Percentiles rank a stretch among this genome's conserved stretches.
These are phyloP conservation scores for Mycena amicta DNA, from an alignment of 768 basidiomycete species.

Conservation along the genomic window DNA sequence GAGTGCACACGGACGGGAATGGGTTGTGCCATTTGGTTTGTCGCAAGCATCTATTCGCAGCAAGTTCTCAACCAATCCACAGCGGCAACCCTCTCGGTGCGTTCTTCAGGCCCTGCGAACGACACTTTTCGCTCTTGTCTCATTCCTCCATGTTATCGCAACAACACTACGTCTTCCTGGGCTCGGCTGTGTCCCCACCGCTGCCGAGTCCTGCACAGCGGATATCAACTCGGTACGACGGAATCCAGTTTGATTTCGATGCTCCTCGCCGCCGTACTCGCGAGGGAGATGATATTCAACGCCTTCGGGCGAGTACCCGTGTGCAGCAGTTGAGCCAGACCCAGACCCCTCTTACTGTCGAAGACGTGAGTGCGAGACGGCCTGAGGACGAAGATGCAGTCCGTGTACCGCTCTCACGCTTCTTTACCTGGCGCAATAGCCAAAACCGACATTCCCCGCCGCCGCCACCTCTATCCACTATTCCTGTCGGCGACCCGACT, in stretches of 20 bases:
- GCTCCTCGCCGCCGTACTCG: no score
- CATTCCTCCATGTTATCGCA: slow-evolving; percentile 5
- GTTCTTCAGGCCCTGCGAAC: slow-evolving; percentile 14
- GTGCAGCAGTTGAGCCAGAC: not conserved
- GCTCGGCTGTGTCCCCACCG: slow-evolving; percentile 16
- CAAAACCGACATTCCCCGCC: no score
- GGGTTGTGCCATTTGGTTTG: slow-evolving; percentile 20
- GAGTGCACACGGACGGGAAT: slow-evolving; percentile 16
- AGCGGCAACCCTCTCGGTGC: slow-evolving; percentile 19
- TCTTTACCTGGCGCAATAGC: not conserved
- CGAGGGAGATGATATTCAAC: no score
- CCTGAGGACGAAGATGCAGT: not conserved
- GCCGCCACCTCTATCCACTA: not conserved
- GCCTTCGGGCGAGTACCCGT: no score
- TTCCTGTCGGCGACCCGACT: not conserved
- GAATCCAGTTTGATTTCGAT: not conserved
- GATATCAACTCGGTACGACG: slow-evolving; percentile 5
- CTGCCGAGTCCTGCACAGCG: slow-evolving; percentile 1
- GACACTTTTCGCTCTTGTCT: slow-evolving; percentile 4
- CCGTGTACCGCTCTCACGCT: not conserved
- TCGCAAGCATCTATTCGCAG: not conserved
- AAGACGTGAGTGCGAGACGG: not conserved
- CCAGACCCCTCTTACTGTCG: not conserved
- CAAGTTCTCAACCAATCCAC: not conserved
- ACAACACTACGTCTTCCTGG: slow-evolving; percentile 20